Evolutionary conservation across 257 asterid species (phyloP).

Genomic region (Salvia miltiorrhiza): DNA sequence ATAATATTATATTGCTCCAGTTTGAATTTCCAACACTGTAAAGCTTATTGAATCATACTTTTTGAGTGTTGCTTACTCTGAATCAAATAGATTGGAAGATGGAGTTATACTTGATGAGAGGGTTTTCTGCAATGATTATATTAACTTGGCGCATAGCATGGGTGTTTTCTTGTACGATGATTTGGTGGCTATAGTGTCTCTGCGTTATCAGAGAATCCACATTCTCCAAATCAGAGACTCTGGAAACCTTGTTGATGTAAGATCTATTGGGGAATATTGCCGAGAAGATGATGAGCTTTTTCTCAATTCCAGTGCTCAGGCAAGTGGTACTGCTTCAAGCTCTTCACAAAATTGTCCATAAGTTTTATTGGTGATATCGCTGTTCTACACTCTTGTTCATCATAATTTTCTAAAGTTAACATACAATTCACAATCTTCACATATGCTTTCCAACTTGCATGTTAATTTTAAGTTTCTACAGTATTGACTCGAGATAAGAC

Average conservation of each 20-base stretch:
- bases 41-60: neutral
- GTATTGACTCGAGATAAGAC: neutral
- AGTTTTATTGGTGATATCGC: neutral
- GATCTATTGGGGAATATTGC: slow-evolving; percentile 86
- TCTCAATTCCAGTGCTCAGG: slow-evolving; percentile 81
- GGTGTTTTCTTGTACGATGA: slow-evolving; percentile 96
- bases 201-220: slow-evolving; percentile 92
- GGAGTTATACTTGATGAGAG: slow-evolving; percentile 86
- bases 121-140: slow-evolving; percentile 82
- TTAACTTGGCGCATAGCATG: slow-evolving; percentile 79
- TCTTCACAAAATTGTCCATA: slow-evolving; percentile 18
- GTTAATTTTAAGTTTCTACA: neutral
- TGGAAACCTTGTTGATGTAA: slow-evolving; percentile 81
- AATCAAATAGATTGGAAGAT: slow-evolving; percentile 70
- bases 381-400: neutral
- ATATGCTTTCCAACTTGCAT: neutral
- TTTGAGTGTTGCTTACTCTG: slow-evolving; percentile 10
- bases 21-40: slow-evolving; percentile 12
- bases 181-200: slow-evolving; percentile 87
- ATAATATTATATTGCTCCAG: slow-evolving; percentile 6
- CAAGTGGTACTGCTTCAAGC: slow-evolving; percentile 46
- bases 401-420: neutral
- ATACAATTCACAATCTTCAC: slow-evolving; percentile 1
- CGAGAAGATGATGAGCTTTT: slow-evolving; percentile 96
- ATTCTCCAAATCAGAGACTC: slow-evolving; percentile 94